Evolutionary conservation across 2,329 filamentous ascomycete genomes (phyloP).

Genomic region (Alternaria sp.): DNA sequence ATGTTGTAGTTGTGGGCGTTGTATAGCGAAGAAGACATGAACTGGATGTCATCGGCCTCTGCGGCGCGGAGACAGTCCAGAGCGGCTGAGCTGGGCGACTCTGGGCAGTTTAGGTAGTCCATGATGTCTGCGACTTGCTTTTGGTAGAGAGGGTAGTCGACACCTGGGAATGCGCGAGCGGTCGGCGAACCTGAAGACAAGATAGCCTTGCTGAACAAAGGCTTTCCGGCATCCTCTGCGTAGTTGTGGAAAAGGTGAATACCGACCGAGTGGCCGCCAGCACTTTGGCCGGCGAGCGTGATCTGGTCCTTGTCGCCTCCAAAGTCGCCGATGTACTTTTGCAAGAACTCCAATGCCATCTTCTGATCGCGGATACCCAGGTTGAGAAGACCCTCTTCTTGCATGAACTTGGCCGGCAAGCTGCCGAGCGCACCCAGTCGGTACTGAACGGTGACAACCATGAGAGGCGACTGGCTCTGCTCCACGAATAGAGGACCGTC

Average conservation of each 20-base stretch:
- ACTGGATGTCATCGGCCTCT: constrained; percentile 47
- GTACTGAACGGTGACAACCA: constrained; percentile 46
- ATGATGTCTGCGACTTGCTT: constrained; percentile 41
- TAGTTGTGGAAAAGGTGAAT: constrained; percentile 48
- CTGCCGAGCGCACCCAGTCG: constrained; percentile 43
- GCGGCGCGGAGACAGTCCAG: constrained; percentile 51
- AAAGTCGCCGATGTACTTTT: constrained; percentile 47
- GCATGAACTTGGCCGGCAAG: constrained; percentile 42
- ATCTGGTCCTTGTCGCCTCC: constrained; percentile 50
- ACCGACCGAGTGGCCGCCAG: constrained; percentile 47
- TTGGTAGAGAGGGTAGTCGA: constrained; percentile 40
- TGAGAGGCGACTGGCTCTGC: constrained; percentile 37
- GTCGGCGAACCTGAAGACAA: constrained; percentile 45
- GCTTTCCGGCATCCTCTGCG: constrained; percentile 34
- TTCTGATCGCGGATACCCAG: constrained; percentile 41
- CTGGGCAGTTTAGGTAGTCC: constrained; percentile 34
- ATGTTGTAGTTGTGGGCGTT: constrained; percentile 48
- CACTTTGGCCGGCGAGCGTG: constrained; percentile 51
- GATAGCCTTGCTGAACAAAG: constrained; percentile 43
- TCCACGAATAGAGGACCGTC: constrained; percentile 45
- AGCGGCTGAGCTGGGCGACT: constrained; percentile 33
- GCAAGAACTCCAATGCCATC: constrained; percentile 47
- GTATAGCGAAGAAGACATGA: constrained; percentile 50
- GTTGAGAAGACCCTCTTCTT: constrained; percentile 43
- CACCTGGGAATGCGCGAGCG: constrained; percentile 43